These are phyloP conservation scores for Apiospora kogelbergensis DNA, from an alignment of 2,329 filamentous ascomycete species.

Conservation along the genomic window DNA sequence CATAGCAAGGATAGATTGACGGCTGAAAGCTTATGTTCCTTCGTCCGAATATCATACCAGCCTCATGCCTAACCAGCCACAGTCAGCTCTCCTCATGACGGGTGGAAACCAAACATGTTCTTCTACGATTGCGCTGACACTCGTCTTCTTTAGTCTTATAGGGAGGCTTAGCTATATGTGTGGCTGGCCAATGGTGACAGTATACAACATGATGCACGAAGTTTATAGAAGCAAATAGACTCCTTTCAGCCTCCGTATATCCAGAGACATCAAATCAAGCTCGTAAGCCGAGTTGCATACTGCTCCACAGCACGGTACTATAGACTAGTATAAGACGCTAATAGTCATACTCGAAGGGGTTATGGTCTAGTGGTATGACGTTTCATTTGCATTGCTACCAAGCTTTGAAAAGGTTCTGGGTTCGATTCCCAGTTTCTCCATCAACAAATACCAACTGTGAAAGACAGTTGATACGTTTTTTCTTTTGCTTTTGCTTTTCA, in stretches of 20 bases:
- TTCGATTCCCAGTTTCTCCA: not conserved
- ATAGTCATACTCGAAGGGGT: not conserved
- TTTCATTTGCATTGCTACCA: not conserved
- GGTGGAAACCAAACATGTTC: not conserved
- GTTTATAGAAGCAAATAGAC: not conserved
- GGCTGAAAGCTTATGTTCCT: not conserved
- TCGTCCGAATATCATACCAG: not conserved
- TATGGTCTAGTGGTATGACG: conserved; percentile 1
- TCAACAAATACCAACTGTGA: not conserved
- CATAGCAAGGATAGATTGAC: not conserved
- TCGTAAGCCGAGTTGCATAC: not conserved
- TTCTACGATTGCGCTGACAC: not conserved
- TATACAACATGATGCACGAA: not conserved
- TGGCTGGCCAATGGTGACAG: not conserved
- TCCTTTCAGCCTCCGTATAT: not conserved
- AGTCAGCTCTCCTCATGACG: not conserved
- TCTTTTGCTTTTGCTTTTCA: not conserved
- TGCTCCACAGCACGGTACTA: not conserved
- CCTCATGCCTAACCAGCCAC: not conserved
- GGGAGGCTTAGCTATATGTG: not conserved
- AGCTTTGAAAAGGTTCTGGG: not conserved
- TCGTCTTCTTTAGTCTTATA: not conserved
- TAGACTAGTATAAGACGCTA: not conserved
- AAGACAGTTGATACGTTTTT: not conserved
- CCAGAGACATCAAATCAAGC: not conserved